Conservation (phyloP, 1,284 basidiomycete genomes). For the Gomphus sp. region DNA sequence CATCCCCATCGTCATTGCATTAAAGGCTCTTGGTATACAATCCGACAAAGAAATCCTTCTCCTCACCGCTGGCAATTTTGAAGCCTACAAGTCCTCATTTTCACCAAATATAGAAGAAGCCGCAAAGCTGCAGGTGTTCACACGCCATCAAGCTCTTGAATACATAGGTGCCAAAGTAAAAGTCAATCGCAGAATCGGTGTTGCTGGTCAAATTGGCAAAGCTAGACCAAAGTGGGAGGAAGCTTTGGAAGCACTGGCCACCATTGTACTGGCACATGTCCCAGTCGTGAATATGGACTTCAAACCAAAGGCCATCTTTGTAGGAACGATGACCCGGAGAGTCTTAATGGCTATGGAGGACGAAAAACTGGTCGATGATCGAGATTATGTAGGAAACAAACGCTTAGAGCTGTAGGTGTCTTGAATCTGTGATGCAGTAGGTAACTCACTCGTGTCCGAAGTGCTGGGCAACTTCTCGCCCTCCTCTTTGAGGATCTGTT, state of each 20-base stretch:
- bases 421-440: not conserved
- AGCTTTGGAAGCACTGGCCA: constrained; percentile 91
- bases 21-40: constrained; percentile 94
- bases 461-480: constrained; percentile 93
- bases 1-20: constrained; percentile 91
- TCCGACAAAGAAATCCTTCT: constrained; percentile 98
- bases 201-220: constrained; percentile 35
- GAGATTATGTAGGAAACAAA: constrained; percentile 99
- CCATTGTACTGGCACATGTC: constrained; percentile 96
- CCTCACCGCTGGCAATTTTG: constrained; percentile 88
- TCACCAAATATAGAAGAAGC: constrained; percentile 93
- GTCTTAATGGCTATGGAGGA: constrained; percentile 97
- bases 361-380: constrained; percentile 95
- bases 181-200: constrained; percentile 66
- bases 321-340: constrained; percentile 95
- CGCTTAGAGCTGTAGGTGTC: constrained; percentile 83
- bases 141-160: constrained; percentile 90
- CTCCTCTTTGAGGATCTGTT: constrained; percentile 97
- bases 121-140: constrained; percentile 84
- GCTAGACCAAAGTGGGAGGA: constrained; percentile 88
- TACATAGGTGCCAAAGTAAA: constrained; percentile 94
- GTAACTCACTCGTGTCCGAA: constrained; percentile 22
- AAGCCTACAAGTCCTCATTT: constrained; percentile 84
- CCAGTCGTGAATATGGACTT: constrained; percentile 90
- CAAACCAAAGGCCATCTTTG: constrained; percentile 92